Percentiles rank a stretch among this genome's conserved stretches.
Evolutionary conservation across 1,284 basidiomycete species (phyloP).

Genomic region (Agaricales sp.): DNA sequence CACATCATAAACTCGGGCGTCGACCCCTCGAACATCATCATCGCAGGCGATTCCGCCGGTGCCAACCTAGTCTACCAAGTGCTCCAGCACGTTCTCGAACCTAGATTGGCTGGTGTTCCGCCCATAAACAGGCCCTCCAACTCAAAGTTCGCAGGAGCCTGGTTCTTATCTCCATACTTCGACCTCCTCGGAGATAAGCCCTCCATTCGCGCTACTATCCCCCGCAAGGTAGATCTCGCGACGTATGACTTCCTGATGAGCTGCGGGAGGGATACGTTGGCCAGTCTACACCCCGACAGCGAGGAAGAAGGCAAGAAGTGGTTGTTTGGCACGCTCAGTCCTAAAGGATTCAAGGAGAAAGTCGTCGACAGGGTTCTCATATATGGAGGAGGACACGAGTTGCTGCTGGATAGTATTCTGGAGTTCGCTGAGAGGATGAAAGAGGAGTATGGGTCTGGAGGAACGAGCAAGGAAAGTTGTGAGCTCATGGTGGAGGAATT

Average conservation of each 20-base stretch:
- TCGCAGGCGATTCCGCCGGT: conserved; percentile 92
- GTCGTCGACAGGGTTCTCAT: not conserved
- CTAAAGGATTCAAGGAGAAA: not conserved
- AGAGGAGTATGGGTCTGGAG: not conserved
- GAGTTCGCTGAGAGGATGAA: not conserved
- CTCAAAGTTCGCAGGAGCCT: not conserved
- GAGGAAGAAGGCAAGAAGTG: not conserved
- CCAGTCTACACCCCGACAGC: not conserved
- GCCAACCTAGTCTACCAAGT: conserved; percentile 82
- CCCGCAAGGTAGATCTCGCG: not conserved
- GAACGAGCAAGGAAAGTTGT: not conserved
- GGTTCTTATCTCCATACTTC: not conserved
- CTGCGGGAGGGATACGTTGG: not conserved
- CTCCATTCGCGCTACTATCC: not conserved
- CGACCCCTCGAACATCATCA: conserved; percentile 70
- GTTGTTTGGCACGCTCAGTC: not conserved
- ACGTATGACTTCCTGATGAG: not conserved
- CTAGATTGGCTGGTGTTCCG: conserved; percentile 12
- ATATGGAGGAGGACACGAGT: not conserved
- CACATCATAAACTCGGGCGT: not conserved
- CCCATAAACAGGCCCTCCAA: not conserved
- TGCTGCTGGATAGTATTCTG: not conserved
- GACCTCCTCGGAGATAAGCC: not conserved
- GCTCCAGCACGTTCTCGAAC: conserved; percentile 85
- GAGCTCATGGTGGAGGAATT: not conserved